These are phyloP conservation scores for Poa annua DNA, from an alignment of 176 grass and related monocot species.

Conservation along the genomic window DNA sequence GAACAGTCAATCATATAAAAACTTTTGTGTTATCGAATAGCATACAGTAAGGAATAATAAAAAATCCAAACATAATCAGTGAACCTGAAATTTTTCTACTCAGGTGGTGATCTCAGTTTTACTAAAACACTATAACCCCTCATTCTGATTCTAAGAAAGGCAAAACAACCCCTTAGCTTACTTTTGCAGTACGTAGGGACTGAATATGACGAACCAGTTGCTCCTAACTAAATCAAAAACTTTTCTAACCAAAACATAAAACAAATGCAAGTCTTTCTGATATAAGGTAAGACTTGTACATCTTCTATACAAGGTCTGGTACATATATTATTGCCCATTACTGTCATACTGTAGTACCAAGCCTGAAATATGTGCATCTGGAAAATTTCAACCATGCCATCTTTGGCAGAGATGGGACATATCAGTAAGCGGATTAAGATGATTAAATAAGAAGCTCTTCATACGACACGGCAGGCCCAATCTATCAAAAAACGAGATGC, in stretches of 20 bases:
- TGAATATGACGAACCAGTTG: background rate
- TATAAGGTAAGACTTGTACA: background rate
- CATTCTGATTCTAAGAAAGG: background rate
- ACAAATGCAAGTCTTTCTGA: background rate
- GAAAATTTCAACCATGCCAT: background rate
- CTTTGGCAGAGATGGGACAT: background rate
- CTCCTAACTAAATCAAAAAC: background rate
- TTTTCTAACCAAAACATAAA: background rate
- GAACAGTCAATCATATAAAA: background rate
- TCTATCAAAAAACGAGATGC: background rate
- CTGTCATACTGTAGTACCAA: background rate
- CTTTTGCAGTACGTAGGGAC: background rate
- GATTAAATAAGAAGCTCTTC: background rate
- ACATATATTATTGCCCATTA: background rate
- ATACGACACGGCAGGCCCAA: background rate
- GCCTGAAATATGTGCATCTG: background rate
- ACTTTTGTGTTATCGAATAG: background rate
- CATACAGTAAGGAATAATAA: background rate
- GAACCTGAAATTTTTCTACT: slow-evolving; percentile 2
- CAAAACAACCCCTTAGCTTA: background rate
- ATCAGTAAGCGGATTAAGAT: slow-evolving; percentile 2
- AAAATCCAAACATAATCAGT: background rate
- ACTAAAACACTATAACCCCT: background rate
- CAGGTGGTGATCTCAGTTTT: background rate
- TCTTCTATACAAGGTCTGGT: background rate